Conservation (phyloP, 768 basidiomycete genomes). For the Hericium coralloides region DNA sequence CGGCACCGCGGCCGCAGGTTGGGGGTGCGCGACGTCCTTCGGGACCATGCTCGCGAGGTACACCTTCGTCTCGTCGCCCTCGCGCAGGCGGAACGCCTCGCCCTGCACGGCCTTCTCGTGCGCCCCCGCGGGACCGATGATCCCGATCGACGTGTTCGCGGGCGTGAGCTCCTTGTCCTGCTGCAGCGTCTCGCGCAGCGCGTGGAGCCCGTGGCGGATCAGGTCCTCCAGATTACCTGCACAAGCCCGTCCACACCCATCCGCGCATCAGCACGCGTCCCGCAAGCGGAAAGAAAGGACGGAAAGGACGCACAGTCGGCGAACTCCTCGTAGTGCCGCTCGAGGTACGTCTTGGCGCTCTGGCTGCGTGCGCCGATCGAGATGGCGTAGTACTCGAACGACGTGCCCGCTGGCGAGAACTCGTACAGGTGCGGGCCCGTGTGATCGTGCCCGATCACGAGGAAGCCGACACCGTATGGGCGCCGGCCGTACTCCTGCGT, state of each 20-base stretch:
- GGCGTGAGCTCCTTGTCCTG: slow-evolving; percentile 95
- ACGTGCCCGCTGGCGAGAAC: slow-evolving; percentile 95
- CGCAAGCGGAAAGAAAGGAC: neutral
- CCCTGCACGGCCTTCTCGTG: slow-evolving; percentile 45
- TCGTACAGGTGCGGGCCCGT: slow-evolving; percentile 97
- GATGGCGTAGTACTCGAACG: slow-evolving; percentile 97
- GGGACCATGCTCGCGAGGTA: slow-evolving; percentile 75
- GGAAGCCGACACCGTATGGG: slow-evolving; percentile 97
- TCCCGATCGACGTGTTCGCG: slow-evolving; percentile 92
- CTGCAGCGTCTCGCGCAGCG: slow-evolving; percentile 92
- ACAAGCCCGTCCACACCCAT: neutral
- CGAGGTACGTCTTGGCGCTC: slow-evolving; percentile 97
- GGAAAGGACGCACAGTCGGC: slow-evolving; percentile 55
- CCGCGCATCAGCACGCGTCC: neutral
- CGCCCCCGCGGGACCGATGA: slow-evolving; percentile 66
- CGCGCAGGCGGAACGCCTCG: slow-evolving; percentile 74
- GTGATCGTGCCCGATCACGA: slow-evolving; percentile 93
- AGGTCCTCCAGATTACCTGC: slow-evolving; percentile 80
- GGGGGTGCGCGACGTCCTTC: slow-evolving; percentile 43
- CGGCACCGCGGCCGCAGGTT: slow-evolving; percentile 28
- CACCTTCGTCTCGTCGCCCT: slow-evolving; percentile 66
- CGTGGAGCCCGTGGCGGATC: slow-evolving; percentile 88
- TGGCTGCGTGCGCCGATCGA: slow-evolving; percentile 97
- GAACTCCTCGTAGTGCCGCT: slow-evolving; percentile 88
- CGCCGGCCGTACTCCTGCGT: slow-evolving; percentile 97